Evolutionary conservation across 495 filamentous ascomycete genomes (phyloP).

Genomic region (Melanomma pulvis-pyrius): DNA sequence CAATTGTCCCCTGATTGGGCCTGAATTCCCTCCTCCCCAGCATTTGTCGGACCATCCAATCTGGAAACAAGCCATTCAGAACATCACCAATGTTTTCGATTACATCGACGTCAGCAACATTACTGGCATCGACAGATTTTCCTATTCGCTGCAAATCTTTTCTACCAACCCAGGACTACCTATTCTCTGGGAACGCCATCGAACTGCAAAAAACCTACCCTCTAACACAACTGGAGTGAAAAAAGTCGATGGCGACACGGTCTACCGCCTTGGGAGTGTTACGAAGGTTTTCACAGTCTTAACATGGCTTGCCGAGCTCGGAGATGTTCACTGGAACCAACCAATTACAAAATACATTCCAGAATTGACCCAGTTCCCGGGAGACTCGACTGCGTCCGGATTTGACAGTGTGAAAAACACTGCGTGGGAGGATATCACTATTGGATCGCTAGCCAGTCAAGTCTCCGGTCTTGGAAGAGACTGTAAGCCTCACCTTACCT

Average conservation of each 20-base stretch:
- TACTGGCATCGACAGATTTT: conserved; percentile 3
- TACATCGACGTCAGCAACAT: conserved; percentile 17
- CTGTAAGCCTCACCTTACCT: background rate
- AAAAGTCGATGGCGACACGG: conserved; percentile 43
- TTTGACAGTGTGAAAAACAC: conserved; percentile 11
- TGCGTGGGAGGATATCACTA: conserved; percentile 47
- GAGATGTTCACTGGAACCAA: conserved; percentile 49
- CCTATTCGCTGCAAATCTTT: conserved; percentile 11
- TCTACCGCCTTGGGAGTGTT: conserved; percentile 55
- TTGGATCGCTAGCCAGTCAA: conserved; percentile 51
- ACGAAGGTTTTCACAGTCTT: conserved; percentile 55
- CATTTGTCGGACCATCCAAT: conserved; percentile 3
- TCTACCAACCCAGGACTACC: conserved; percentile 9
- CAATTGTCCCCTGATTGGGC: conserved; percentile 15
- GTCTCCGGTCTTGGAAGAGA: conserved; percentile 49
- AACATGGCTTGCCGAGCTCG: conserved; percentile 51
- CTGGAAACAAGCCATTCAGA: conserved; percentile 6
- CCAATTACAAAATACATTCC: conserved; percentile 59
- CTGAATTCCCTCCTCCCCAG: conserved; percentile 15
- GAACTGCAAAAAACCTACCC: conserved; percentile 6
- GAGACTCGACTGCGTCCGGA: background rate
- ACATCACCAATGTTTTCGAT: conserved; percentile 4
- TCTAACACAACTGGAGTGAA: conserved; percentile 4
- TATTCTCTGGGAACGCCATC: conserved; percentile 6
- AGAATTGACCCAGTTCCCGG: conserved; percentile 45